Conservation (phyloP, 768 basidiomycete genomes). For the Leccinum incarnatum region DNA sequence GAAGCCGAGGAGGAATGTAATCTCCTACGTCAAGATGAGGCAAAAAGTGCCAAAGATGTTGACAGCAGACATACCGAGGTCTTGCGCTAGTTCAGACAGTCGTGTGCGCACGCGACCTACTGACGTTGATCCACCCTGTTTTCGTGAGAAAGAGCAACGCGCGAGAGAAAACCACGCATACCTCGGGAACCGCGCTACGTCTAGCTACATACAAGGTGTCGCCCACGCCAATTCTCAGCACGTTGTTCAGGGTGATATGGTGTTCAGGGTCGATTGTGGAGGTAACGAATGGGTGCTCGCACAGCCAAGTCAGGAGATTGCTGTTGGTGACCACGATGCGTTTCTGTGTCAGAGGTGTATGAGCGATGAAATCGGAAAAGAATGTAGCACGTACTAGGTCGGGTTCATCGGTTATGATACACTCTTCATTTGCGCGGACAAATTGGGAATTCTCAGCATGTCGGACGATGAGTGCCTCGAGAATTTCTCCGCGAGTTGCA, state of each 20-base stretch:
- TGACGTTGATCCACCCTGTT: constrained; percentile 81
- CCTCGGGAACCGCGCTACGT: constrained; percentile 52
- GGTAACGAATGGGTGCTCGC: constrained; percentile 31
- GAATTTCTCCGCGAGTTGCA: constrained; percentile 23
- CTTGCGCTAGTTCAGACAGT: constrained; percentile 64
- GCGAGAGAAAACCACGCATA: constrained; percentile 29
- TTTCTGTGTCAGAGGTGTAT: constrained; percentile 37
- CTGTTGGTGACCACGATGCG: constrained; percentile 46
- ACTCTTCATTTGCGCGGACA: constrained; percentile 26
- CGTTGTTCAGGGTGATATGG: constrained; percentile 36
- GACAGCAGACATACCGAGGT: constrained; percentile 47
- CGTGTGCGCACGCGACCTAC: constrained; percentile 70
- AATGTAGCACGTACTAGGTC: constrained; percentile 22
- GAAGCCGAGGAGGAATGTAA: constrained; percentile 50
- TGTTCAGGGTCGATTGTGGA: constrained; percentile 25
- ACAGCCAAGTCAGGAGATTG: constrained; percentile 49
- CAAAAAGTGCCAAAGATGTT: not conserved
- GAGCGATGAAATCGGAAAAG: constrained; percentile 1
- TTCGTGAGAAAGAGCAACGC: constrained; percentile 19
- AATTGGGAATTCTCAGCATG: constrained; percentile 24
- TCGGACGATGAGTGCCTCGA: constrained; percentile 36
- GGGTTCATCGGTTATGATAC: constrained; percentile 19
- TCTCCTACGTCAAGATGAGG: constrained; percentile 44
- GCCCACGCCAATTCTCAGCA: constrained; percentile 44
- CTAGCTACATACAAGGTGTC: constrained; percentile 58